Conservation (phyloP, 2,329 filamentous ascomycete genomes). For the Fusarium illudens region DNA sequence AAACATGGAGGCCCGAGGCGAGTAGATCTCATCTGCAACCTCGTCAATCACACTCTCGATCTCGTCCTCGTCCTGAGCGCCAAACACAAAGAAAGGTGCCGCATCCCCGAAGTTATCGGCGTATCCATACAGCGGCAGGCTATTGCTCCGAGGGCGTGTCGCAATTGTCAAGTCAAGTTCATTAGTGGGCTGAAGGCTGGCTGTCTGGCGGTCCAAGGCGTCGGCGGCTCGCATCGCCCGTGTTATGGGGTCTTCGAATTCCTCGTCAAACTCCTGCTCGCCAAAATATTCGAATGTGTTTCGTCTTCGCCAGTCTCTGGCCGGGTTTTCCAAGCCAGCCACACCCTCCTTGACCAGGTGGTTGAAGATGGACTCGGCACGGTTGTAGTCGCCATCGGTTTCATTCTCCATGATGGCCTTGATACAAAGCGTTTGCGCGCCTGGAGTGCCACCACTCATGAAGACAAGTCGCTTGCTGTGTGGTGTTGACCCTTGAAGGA, state of each 20-base stretch:
- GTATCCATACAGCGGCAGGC: conserved; percentile 57
- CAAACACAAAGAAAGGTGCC: conserved; percentile 60
- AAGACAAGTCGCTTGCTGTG: conserved; percentile 65
- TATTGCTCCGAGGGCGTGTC: conserved; percentile 57
- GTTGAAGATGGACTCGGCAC: conserved; percentile 61
- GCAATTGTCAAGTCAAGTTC: conserved; percentile 57
- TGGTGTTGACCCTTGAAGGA: conserved; percentile 57
- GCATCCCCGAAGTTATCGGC: conserved; percentile 54
- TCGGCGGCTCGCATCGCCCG: conserved; percentile 68
- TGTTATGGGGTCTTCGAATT: conserved; percentile 58
- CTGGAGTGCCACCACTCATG: conserved; percentile 65
- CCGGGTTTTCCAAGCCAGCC: conserved; percentile 46
- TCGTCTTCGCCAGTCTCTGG: conserved; percentile 32
- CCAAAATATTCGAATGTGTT: conserved; percentile 32
- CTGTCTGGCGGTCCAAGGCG: conserved; percentile 64
- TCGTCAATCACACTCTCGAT: conserved; percentile 31
- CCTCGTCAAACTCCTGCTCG: conserved; percentile 25
- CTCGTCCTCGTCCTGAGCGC: conserved; percentile 44
- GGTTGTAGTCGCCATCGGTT: conserved; percentile 57
- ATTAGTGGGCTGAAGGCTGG: conserved; percentile 59
- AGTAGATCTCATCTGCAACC: conserved; percentile 14
- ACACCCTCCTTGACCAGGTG: conserved; percentile 61
- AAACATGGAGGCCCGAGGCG: conserved; percentile 39
- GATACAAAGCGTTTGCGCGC: conserved; percentile 64
- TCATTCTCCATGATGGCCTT: conserved; percentile 61